Evolutionary conservation across 176 grass and related monocot species (phyloP), one percentile per base, ranked within the genome.

Genomic region (Metroxylon sagu): DNA sequence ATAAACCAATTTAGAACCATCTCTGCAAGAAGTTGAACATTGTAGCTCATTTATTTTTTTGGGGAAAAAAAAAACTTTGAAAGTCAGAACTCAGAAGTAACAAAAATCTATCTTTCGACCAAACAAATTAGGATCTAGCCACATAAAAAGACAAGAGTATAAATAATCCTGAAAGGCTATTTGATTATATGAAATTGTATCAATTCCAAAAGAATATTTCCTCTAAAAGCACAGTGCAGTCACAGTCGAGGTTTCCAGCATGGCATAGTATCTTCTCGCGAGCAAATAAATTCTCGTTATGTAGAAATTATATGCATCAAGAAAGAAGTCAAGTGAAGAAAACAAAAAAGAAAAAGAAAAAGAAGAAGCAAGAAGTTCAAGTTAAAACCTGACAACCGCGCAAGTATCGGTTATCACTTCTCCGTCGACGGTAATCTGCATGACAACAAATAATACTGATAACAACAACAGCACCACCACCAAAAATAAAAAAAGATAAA

Each of bases 1-100:
- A 71, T 96, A 96, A 49, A 88, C 69, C 69, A 97, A 62, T 56
- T 77, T 79, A 69, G 65, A 84, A 71, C 78, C 87, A n/a, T 80
- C 69, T 60, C 87, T 97, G 26, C 35, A 84, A 78, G 64, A 72
- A 60, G 58, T 60, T 60, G 17, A 8, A n/a, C 35, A 43, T 43
- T 43, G 35, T 43, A 12, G 35, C 10, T 43, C 35, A 43, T 43
- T 39, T 43, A 23, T 23, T 23, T 23, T 23, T 23, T 23, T 23
- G 0, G 21, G 21, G 21, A 43, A 43, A 12, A 43, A 43, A 43
- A 39, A 39, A 39, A 1, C 4, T 1, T 23, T 23, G 1, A 10
- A 39, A 39, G 31, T 10, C 10, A 8, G 10, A 8, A 39, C 1
- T 39, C 18, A 71, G 16, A 66, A 26, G 12, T 53, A 60, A 52